Conservation (phyloP, 2,329 filamentous ascomycete genomes). For the Plenodomus lindquistii region DNA sequence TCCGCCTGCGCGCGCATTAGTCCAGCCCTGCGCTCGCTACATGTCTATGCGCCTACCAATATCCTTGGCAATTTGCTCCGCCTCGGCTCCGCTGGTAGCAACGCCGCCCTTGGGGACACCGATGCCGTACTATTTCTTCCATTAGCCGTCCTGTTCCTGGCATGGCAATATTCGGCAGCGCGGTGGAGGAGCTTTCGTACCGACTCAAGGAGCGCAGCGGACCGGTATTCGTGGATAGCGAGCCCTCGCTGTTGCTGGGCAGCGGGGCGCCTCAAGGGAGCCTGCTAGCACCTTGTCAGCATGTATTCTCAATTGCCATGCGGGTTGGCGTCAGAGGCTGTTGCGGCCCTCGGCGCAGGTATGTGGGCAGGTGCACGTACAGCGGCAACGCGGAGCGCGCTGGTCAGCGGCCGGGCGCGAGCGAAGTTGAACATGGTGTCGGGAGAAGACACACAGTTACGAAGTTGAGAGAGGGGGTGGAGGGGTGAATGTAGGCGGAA, state of each 20-base stretch:
- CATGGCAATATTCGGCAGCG: slow-evolving; percentile 9
- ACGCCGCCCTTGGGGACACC: slow-evolving; percentile 89
- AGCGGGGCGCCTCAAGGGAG: slow-evolving; percentile 59
- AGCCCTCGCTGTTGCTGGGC: slow-evolving; percentile 83
- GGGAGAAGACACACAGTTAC: slow-evolving; percentile 35
- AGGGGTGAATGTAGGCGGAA: slow-evolving; percentile 30
- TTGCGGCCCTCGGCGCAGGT: slow-evolving; percentile 7
- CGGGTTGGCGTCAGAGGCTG: slow-evolving; percentile 39
- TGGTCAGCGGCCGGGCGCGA: slow-evolving; percentile 73
- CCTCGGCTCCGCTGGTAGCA: slow-evolving; percentile 81
- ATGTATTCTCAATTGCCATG: slow-evolving; percentile 24
- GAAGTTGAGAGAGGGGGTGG: slow-evolving; percentile 15
- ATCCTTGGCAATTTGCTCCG: slow-evolving; percentile 85
- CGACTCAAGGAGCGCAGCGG: slow-evolving; percentile 81
- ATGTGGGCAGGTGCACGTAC: slow-evolving; percentile 54
- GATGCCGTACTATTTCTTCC: slow-evolving; percentile 76
- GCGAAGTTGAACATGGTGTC: slow-evolving; percentile 83
- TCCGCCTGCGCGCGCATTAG: slow-evolving; percentile 56
- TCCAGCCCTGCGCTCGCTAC: slow-evolving; percentile 20
- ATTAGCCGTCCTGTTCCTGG: slow-evolving; percentile 28
- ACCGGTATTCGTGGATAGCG: slow-evolving; percentile 98
- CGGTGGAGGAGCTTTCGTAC: slow-evolving; percentile 46
- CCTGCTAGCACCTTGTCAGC: slow-evolving; percentile 53
- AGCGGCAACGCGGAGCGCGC: slow-evolving; percentile 77
- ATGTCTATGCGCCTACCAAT: slow-evolving; percentile 65